Percentiles rank a stretch among this genome's conserved stretches.
Conservation (phyloP, 2,329 filamentous ascomycete genomes). For the Aspergillus uvarum region DNA sequence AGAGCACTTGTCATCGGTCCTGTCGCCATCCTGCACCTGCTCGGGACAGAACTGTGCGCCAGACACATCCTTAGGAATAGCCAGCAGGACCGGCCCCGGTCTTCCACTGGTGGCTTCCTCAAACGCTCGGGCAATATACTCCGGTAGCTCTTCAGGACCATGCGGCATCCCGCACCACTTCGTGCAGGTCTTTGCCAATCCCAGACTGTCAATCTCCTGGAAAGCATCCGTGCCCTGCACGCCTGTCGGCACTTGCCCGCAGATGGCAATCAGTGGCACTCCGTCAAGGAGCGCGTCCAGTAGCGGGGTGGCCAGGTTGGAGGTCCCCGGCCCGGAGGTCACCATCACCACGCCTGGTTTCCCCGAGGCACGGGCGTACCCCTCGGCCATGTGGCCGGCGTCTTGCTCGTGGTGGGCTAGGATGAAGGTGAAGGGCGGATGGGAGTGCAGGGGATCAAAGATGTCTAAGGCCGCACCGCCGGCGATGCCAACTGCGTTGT, state of each 20-base stretch:
- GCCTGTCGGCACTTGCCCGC: constrained; percentile 80
- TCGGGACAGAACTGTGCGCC: too few relatives aligned
- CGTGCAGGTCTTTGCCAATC: constrained; percentile 86
- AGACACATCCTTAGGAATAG: constrained; percentile 78
- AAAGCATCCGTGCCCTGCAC: constrained; percentile 91
- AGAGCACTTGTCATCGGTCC: too few relatives aligned
- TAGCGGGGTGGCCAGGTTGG: constrained; percentile 91
- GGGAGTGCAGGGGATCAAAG: constrained; percentile 96
- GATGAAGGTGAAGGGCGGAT: constrained; percentile 87
- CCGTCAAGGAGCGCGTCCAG: constrained; percentile 90
- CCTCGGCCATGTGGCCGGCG: constrained; percentile 95
- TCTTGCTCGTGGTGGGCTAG: constrained; percentile 92
- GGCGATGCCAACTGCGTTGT: constrained; percentile 69
- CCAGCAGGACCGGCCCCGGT: constrained; percentile 87
- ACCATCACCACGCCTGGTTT: constrained; percentile 92
- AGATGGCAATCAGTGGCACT: constrained; percentile 89
- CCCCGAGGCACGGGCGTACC: constrained; percentile 84
- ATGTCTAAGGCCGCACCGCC: constrained; percentile 91
- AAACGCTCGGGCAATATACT: constrained; percentile 91
- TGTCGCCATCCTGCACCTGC: too few relatives aligned
- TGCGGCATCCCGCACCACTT: constrained; percentile 98
- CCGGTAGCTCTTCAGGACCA: constrained; percentile 80
- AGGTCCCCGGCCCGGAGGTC: constrained; percentile 90
- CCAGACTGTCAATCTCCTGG: constrained; percentile 88
- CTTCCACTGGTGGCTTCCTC: constrained; percentile 90